A percentile compares a stretch with the other conserved stretches of the same genome.
These are phyloP conservation scores for Breviolum minutum DNA, from an alignment of 73 alveolate species.

Conservation along the genomic window DNA sequence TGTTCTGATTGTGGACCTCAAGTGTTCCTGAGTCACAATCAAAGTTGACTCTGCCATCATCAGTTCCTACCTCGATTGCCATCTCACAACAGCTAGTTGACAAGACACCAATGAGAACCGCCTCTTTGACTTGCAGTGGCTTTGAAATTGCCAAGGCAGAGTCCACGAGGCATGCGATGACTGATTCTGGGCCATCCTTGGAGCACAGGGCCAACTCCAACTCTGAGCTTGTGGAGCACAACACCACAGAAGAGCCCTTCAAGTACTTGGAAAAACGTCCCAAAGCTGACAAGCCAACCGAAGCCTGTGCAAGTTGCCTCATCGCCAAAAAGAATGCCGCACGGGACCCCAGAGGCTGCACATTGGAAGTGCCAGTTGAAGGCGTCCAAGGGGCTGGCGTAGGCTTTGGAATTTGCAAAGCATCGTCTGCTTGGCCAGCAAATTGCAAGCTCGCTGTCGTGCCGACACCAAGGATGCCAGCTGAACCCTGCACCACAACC, in stretches of 20 bases:
- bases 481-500: not conserved
- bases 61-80: not conserved
- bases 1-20: not conserved
- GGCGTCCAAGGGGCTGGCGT: slow-evolving; percentile 11
- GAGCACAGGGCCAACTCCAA: not conserved
- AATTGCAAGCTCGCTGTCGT: not conserved
- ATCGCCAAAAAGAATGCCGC: not conserved
- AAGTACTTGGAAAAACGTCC: not conserved
- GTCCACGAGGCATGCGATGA: not conserved
- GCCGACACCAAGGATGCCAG: slow-evolving; percentile 7
- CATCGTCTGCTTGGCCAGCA: not conserved
- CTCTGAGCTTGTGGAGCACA: not conserved
- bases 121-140: slow-evolving; percentile 31
- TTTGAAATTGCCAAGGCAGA: slow-evolving; percentile 16
- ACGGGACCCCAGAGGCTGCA: not conserved
- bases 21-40: not conserved
- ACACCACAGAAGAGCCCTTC: not conserved
- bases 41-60: not conserved
- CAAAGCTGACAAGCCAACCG: not conserved
- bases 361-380: not conserved
- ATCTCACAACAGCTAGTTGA: not conserved
- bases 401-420: not conserved
- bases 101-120: not conserved
- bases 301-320: slow-evolving; percentile 33
- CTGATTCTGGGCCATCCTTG: not conserved